phyloP scores from a whole-genome alignment of 2,329 filamentous ascomycete genomes.

The Aureobasidium melanogenum region DNA sequence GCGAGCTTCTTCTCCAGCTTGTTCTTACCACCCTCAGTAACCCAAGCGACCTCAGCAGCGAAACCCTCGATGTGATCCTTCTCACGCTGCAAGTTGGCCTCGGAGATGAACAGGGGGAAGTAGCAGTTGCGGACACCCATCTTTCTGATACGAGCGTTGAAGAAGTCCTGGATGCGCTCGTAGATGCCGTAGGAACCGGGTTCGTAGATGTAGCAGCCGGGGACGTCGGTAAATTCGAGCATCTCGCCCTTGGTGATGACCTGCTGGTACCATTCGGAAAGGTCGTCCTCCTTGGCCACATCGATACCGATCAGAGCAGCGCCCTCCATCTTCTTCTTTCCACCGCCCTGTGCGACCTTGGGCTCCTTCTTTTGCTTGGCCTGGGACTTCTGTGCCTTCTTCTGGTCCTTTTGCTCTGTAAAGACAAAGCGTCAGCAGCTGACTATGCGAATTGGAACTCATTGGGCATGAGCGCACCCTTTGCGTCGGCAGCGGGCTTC shows the following conservation, averaged over 20 bases:
- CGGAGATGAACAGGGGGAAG: constrained; percentile 91
- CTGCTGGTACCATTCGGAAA: constrained; percentile 94
- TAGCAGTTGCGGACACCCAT: constrained; percentile 93
- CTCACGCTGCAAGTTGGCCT: constrained; percentile 76
- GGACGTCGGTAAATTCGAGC: constrained; percentile 96
- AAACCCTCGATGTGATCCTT: constrained; percentile 99
- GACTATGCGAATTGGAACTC: neutral
- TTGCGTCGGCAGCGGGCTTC: constrained; percentile 14
- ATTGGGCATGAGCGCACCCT: constrained; percentile 8
- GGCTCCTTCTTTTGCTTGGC: constrained; percentile 18
- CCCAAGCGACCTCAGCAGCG: constrained; percentile 84
- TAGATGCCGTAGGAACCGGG: constrained; percentile 59
- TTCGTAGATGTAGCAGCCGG: constrained; percentile 92
- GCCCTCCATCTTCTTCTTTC: constrained; percentile 43
- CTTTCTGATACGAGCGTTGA: constrained; percentile 65
- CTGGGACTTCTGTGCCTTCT: constrained; percentile 20
- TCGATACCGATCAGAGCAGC: constrained; percentile 77
- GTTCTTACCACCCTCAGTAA: constrained; percentile 82
- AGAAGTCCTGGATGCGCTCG: constrained; percentile 54
- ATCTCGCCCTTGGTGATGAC: constrained; percentile 94
- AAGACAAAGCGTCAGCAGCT: neutral
- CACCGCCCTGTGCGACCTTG: constrained; percentile 13
- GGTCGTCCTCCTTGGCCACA: constrained; percentile 74
- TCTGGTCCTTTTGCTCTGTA: constrained; percentile 25
- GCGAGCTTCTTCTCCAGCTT: constrained; percentile 76